Conservation (phyloP, 441 rosid species). For the Breynia disticha region DNA sequence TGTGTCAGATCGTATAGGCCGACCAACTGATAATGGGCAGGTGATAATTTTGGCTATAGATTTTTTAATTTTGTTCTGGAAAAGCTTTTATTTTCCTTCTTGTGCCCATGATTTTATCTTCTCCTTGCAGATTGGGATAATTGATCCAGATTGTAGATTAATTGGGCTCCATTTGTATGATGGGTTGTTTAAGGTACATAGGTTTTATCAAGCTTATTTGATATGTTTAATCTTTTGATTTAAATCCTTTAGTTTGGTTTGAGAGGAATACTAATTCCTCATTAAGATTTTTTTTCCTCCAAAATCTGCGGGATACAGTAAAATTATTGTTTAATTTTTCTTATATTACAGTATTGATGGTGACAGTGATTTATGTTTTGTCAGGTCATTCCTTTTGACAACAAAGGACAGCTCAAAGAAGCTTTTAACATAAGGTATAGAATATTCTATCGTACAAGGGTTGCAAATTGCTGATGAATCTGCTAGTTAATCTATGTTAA, state of each 20-base stretch:
- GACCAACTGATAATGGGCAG: constrained; percentile 96
- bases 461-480: not conserved
- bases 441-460: not conserved
- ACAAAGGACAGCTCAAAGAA: constrained; percentile 93
- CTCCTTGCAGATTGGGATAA: constrained; percentile 67
- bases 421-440: constrained; percentile 88
- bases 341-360: too few relatives aligned
- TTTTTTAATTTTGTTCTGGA: not conserved
- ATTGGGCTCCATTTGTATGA: constrained; percentile 97
- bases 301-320: too few relatives aligned
- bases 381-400: constrained; percentile 98
- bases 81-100: not conserved
- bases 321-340: too few relatives aligned
- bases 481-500: not conserved
- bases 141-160: constrained; percentile 93
- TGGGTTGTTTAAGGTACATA: constrained; percentile 81
- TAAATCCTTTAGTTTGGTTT: too few relatives aligned
- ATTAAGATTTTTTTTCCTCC: not conserved
- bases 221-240: too few relatives aligned
- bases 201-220: constrained; percentile 7
- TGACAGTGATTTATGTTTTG: constrained; percentile 8
- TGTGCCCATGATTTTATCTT: not conserved
- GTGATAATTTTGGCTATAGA: constrained; percentile 24
- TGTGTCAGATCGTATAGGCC: constrained; percentile 94
- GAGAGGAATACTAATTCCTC: too few relatives aligned